Evolutionary conservation across 2,329 filamentous ascomycete species (phyloP), one percentile per base, ranked within the genome.

Genomic region (Diaporthe caulivora): DNA sequence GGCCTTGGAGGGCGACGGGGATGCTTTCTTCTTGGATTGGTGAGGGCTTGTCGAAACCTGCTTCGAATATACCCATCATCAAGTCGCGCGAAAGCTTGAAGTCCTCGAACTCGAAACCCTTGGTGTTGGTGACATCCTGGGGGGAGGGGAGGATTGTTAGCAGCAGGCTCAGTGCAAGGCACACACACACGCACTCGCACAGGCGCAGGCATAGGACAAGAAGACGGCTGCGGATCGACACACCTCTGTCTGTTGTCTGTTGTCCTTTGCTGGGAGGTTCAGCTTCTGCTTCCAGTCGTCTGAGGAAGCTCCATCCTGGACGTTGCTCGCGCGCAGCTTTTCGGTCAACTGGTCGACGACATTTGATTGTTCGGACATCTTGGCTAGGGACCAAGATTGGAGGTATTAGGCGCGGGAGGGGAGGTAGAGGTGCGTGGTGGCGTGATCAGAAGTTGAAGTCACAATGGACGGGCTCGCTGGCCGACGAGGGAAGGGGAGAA

Each of bases 1-100:
- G 92, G 72, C 97, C 97, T 62, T 96, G 97, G 72, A 99, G 89
- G 67, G 97, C 97, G 77, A 99, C 96, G 62, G 97, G 97, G 80
- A 99, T 98, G 71, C 97, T 95, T 86, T 98, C 97, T 92, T 99
- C 97, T 91, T 99, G 97, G 79, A 99, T 99, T 15, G 97, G 97
- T 72, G 97, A 99, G 21, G 97, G 97, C 86, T 97, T 98, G 84
- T 99, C 97, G 84, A 98, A 99, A 76, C 97, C 97, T 78, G 97
- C 97, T 87, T 99, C 97, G 84, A 98, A 99, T 78, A 99, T 98
- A 76, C 97, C 97, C 96, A 98, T 99, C 86, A 99, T 91, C 75
- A 99, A 87, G 82, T 98, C 94, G 82, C 97, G 91, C 87, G 97
- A 98, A 79, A 99, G 92, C 77, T 93, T 94, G 82, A 99, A 98